Evolutionary conservation across 768 basidiomycete species (phyloP).

Genomic region (Suillus bovinus): DNA sequence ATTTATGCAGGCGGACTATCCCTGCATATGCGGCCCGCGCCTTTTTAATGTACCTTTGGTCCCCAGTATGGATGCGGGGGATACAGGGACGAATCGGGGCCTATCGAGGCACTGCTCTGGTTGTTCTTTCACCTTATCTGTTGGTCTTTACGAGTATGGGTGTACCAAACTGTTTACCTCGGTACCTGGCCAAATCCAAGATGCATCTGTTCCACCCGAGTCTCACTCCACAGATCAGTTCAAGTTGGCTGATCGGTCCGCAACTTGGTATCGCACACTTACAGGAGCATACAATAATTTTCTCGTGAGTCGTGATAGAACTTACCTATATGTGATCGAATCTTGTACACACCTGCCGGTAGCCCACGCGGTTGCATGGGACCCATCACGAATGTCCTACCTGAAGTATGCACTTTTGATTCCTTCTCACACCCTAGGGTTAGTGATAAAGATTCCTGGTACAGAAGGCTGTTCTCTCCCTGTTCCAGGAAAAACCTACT

Average conservation of each 20-base stretch:
- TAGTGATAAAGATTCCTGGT: not conserved
- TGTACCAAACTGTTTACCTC: not conserved
- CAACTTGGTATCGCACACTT: not conserved
- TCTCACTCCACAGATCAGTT: conserved; percentile 2
- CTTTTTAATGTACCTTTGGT: conserved; percentile 1
- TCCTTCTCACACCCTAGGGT: not conserved
- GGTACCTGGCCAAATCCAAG: conserved; percentile 1
- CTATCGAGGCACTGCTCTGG: not conserved
- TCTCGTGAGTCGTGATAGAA: not conserved
- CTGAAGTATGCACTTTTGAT: conserved; percentile 1
- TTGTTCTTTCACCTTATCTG: conserved; percentile 2
- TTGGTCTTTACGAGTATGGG: not conserved
- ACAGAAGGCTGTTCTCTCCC: not conserved
- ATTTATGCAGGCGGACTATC: not conserved
- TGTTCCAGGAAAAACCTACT: not conserved
- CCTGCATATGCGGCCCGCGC: not conserved
- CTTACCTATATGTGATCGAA: not conserved
- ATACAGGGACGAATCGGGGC: not conserved
- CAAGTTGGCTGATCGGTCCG: conserved; percentile 4
- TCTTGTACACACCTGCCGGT: not conserved
- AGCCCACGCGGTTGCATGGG: not conserved
- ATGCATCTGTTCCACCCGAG: not conserved
- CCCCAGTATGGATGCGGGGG: not conserved
- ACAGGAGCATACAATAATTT: not conserved
- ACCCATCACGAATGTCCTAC: not conserved